These are phyloP conservation scores for Climacium dendroides DNA, from an alignment of 225 moss, liverwort and hornwort genomes.

Conservation along the genomic window DNA sequence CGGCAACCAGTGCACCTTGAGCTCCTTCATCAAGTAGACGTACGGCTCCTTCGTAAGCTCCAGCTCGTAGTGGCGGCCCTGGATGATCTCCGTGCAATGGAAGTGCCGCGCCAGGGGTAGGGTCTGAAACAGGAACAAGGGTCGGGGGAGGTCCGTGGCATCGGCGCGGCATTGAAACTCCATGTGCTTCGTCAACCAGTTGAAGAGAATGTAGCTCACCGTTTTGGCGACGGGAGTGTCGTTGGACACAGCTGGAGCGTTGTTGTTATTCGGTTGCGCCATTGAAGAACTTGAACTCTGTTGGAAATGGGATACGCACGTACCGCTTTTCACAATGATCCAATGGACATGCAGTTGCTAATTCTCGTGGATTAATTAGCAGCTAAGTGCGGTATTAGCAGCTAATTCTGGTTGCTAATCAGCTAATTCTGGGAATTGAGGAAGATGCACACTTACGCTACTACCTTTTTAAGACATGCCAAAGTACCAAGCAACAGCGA, in stretches of 20 bases:
- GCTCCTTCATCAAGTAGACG: slow-evolving; percentile 10
- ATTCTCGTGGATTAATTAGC: background rate
- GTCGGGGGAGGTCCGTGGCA: background rate
- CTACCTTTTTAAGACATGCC: background rate
- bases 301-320: background rate
- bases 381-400: background rate
- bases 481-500: background rate
- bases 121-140: background rate
- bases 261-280: background rate
- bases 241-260: background rate
- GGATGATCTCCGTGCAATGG: background rate
- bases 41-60: background rate
- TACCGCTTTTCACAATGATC: too few species aligned
- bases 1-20: slow-evolving; percentile 4
- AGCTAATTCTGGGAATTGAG: background rate
- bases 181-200: slow-evolving; percentile 13
- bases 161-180: background rate
- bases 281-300: background rate
- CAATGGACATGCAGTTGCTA: background rate
- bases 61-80: background rate
- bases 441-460: too few species aligned
- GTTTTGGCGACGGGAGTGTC: background rate
- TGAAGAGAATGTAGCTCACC: background rate
- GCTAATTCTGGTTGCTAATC: background rate
- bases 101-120: background rate